phyloP scores from a whole-genome alignment of 148 eudicot genomes.

The Mesembryanthemum crystallinum region DNA sequence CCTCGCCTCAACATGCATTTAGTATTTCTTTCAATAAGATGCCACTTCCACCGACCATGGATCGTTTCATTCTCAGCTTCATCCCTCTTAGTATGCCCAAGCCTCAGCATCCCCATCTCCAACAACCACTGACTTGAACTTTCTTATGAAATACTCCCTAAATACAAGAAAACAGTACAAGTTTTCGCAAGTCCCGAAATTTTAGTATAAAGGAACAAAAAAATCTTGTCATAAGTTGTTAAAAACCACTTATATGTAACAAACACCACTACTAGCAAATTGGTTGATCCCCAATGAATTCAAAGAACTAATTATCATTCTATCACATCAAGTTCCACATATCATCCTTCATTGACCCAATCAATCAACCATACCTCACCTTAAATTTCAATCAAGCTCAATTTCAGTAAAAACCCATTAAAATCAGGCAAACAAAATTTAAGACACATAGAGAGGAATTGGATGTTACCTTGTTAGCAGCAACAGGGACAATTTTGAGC shows the following conservation, averaged over 20 bases:
- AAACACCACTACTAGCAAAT: neutral
- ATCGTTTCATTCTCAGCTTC: too few species aligned
- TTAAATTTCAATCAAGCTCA: neutral
- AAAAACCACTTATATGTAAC: neutral
- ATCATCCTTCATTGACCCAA: neutral
- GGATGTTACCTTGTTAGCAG: slow-evolving; percentile 57
- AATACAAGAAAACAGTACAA: neutral
- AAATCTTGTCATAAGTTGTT: neutral
- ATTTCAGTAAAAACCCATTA: too few species aligned
- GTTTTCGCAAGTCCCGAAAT: neutral
- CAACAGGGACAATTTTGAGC: slow-evolving; percentile 61
- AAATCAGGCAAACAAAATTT: too few species aligned
- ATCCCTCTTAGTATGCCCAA: too few species aligned
- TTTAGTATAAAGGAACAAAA: too few species aligned
- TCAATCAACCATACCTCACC: neutral
- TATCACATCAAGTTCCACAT: neutral
- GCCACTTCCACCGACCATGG: too few species aligned
- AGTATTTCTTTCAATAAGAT: too few species aligned
- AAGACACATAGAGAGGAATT: neutral
- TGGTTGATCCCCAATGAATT: neutral
- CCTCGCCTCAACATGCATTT: too few species aligned
- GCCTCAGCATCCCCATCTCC: too few species aligned
- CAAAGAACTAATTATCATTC: neutral
- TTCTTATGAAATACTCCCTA: too few species aligned
- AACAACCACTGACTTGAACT: too few species aligned